These are phyloP conservation scores for Alternaria viburni DNA, from an alignment of 2,329 filamentous ascomycete species.

Conservation along the genomic window DNA sequence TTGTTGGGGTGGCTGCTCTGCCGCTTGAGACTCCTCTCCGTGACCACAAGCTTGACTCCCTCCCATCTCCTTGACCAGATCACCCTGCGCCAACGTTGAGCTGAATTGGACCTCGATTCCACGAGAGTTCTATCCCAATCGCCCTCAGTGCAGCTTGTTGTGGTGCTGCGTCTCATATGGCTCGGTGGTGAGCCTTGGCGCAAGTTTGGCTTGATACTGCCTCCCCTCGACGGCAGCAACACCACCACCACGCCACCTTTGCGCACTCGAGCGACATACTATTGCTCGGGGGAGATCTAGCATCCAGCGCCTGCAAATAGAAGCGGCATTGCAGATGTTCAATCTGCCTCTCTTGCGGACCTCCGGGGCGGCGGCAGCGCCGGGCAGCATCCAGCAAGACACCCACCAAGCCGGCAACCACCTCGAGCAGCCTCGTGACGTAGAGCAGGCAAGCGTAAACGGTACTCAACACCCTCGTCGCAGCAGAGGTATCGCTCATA, in stretches of 20 bases:
- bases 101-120: neutral
- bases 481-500: neutral
- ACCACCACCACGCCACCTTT: neutral
- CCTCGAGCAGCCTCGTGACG: neutral
- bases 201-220: neutral
- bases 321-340: neutral
- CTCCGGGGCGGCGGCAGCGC: neutral
- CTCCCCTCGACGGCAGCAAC: slow-evolving; percentile 3
- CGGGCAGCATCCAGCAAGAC: neutral
- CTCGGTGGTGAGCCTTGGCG: slow-evolving; percentile 1
- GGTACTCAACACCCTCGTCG: neutral
- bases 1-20: neutral
- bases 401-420: neutral
- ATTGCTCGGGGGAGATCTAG: neutral
- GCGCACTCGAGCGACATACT: neutral
- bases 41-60: neutral
- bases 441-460: neutral
- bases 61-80: neutral
- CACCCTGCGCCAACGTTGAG: neutral
- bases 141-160: neutral
- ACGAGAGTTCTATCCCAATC: neutral
- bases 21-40: neutral
- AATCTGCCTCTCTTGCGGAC: neutral
- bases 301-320: neutral
- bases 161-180: slow-evolving; percentile 4